Evolutionary conservation across 345 rosid species (phyloP).

Genomic region (Mallotus nudiflorus): DNA sequence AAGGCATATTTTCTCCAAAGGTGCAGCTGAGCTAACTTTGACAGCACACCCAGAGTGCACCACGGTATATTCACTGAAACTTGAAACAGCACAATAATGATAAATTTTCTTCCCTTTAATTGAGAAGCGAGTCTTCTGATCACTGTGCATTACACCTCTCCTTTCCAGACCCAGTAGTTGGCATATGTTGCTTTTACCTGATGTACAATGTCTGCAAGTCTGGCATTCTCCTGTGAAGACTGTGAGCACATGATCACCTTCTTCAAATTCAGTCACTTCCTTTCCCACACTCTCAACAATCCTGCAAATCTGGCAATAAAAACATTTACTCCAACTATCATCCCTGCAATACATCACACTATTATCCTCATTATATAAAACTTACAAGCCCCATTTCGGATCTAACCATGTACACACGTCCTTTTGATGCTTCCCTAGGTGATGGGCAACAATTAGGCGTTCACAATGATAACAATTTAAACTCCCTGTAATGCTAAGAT

Average conservation of each 20-base stretch:
- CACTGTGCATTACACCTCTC: constrained; percentile 86
- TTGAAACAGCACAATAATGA: constrained; percentile 90
- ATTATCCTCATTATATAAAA: background rate
- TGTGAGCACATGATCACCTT: constrained; percentile 87
- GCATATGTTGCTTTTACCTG: constrained; percentile 83
- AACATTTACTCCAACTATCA: too few relatives aligned
- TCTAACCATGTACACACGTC: background rate
- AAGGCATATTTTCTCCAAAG: constrained; percentile 79
- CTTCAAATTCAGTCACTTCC: constrained; percentile 71
- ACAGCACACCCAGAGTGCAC: constrained; percentile 95
- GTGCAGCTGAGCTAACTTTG: constrained; percentile 62
- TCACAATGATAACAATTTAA: background rate
- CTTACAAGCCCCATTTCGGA: background rate
- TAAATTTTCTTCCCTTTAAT: constrained; percentile 72
- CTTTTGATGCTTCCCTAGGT: background rate
- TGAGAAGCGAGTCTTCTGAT: constrained; percentile 68
- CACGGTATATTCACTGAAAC: constrained; percentile 90
- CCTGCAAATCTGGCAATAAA: constrained; percentile 43
- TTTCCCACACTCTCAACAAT: constrained; percentile 82
- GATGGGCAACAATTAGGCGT: background rate
- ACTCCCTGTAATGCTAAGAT: background rate
- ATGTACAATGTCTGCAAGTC: constrained; percentile 65
- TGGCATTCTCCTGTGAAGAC: constrained; percentile 84
- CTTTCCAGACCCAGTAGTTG: constrained; percentile 83
- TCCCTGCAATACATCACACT: background rate